Base-by-base conservation (phyloP, 2,329 filamentous ascomycete genomes). In the Penicillium sp. region DNA sequence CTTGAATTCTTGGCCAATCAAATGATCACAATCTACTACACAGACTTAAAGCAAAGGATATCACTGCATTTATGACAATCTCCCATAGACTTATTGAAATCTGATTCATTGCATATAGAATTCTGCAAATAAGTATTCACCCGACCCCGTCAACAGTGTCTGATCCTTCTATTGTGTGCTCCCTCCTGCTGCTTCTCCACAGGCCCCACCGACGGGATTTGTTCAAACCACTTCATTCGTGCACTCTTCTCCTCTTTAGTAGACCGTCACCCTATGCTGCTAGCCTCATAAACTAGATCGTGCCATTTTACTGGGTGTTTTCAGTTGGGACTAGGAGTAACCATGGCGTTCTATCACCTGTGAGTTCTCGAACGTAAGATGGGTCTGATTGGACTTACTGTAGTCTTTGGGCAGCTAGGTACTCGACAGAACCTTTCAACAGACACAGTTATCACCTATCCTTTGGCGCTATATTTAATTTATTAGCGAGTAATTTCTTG, bases 1-100 rank as follows among this genome's bases (percentile, higher is more conserved):
- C 13, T 9, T 27, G 9, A 19, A 33, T 21, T 10, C 21, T 25
- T 9, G 13, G n/a, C 64, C 66, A 68, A 67, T 68, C 45, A 62
- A 11, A 52, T 1, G 7, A 4, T n/a, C 23, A 33, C 23, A 27
- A 44, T 50, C 42, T 50, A 55, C 27, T 37, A 37, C 42, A 37
- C 31, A 37, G 5, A 29, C 27, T 39, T 14, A 21, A 27, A 21
- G 16, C 19, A 21, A 19, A 7, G 19, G n/a, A 37, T 9, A 9
- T 27, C n/a, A 52, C 5, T 4, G 3, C 3, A 4, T 2, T 29
- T 4, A 19, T 10, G n/a, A 39, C 6, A 37, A 19, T 11, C n/a
- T 6, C 5, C 14, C 31, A 33, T 16, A 5, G 31, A 33, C 4
- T 33, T 5, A 16, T 16, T 31, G 13, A 14, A 26, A 14, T 31